A percentile compares a stretch with the other conserved stretches of the same genome.
phyloP scores from a whole-genome alignment of 2,329 filamentous ascomycete species.

The Pseudonectria foliicola region DNA sequence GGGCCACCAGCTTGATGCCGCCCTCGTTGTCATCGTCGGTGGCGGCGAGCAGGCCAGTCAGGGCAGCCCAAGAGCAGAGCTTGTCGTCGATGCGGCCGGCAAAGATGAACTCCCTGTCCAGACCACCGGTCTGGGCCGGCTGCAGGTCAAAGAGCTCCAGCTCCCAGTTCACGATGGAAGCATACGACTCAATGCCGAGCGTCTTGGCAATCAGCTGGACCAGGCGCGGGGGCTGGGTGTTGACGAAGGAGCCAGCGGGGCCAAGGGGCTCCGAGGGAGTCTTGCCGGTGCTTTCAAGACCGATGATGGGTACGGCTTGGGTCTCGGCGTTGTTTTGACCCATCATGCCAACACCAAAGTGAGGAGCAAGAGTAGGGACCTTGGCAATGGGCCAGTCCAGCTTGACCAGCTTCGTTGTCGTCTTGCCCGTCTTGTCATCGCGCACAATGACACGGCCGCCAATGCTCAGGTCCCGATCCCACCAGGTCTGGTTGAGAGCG shows the following conservation, averaged over 20 bases:
- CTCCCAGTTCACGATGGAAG: conserved; percentile 88
- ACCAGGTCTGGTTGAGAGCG: conserved; percentile 83
- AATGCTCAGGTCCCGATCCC: conserved; percentile 89
- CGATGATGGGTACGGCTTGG: conserved; percentile 89
- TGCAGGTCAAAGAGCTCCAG: conserved; percentile 90
- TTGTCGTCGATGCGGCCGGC: conserved; percentile 96
- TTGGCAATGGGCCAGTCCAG: conserved; percentile 90
- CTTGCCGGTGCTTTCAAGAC: conserved; percentile 62
- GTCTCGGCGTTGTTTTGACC: conserved; percentile 75
- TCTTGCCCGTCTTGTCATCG: conserved; percentile 65
- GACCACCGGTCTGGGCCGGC: conserved; percentile 72
- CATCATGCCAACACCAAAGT: conserved; percentile 75
- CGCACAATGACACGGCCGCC: conserved; percentile 83
- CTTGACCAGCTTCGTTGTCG: conserved; percentile 76
- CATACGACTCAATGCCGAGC: conserved; percentile 64
- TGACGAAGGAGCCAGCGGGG: conserved; percentile 63
- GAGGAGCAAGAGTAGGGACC: conserved; percentile 85
- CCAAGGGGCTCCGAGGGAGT: conserved; percentile 41
- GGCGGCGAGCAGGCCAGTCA: conserved; percentile 72
- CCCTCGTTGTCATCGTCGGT: conserved; percentile 49
- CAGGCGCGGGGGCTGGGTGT: conserved; percentile 77
- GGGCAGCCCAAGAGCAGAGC: conserved; percentile 87
- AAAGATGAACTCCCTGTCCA: conserved; percentile 92
- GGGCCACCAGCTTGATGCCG: conserved; percentile 82
- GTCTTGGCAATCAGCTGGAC: conserved; percentile 75